Evolutionary conservation across 768 basidiomycete species (phyloP).

Genomic region (Auriculariales sp.): DNA sequence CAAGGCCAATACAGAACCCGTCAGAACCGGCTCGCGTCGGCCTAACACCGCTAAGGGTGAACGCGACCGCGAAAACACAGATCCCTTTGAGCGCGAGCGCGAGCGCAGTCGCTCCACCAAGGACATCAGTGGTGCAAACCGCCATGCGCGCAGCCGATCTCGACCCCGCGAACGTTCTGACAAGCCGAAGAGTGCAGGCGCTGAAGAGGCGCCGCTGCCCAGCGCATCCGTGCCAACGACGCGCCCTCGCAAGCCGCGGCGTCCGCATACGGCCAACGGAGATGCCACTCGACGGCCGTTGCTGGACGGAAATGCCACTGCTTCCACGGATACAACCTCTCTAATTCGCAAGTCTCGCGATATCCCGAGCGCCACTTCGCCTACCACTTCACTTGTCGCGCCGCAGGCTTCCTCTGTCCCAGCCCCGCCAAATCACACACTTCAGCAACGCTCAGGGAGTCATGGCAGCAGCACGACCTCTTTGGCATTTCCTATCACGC

Average conservation of each 20-base stretch:
- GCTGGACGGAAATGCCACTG: no score
- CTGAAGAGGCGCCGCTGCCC: not conserved
- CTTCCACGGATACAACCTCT: no score
- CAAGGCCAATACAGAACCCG: not conserved
- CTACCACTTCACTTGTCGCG: not conserved
- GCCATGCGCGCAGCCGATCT: conserved; percentile 3
- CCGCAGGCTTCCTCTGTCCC: not conserved
- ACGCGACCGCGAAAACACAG: not conserved
- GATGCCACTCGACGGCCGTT: not conserved
- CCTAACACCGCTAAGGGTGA: not conserved
- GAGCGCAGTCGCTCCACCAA: not conserved
- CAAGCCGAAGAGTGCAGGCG: not conserved
- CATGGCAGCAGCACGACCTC: conserved; percentile 10
- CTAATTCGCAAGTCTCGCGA: no score
- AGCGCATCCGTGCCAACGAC: not conserved
- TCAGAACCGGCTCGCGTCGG: not conserved
- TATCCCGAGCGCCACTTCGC: not conserved
- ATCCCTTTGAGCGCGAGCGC: not conserved
- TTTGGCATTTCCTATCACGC: not conserved
- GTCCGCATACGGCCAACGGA: not conserved
- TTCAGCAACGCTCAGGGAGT: conserved; percentile 7
- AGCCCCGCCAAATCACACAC: not conserved
- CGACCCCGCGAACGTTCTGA: not conserved
- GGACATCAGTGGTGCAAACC: not conserved
- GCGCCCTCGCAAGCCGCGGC: not conserved